Conservation (phyloP, 2,329 filamentous ascomycete species). For the Metarhizium robertsii region DNA sequence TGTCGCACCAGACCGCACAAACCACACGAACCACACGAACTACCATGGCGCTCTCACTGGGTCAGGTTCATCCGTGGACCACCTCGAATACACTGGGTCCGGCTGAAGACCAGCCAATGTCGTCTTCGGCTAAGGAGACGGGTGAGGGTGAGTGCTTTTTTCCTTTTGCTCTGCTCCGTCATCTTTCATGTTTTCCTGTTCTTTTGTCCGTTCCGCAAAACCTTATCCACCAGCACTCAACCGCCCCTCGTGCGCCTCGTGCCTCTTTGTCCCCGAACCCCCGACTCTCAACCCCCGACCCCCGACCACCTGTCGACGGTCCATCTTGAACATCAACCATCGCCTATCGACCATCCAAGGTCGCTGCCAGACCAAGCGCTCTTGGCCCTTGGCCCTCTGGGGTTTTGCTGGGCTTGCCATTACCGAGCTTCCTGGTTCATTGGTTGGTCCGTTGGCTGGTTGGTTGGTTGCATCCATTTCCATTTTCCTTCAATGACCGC, state of each 20-base stretch:
- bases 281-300: not conserved
- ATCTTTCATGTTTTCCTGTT: not conserved
- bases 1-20: not conserved
- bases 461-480: conserved; percentile 5
- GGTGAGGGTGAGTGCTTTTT: conserved; percentile 1
- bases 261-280: not conserved
- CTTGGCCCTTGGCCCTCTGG: no score
- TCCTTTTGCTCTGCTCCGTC: not conserved
- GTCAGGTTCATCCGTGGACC: conserved; percentile 2
- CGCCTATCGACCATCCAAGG: not conserved
- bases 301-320: not conserved
- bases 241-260: no score
- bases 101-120: conserved; percentile 1
- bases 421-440: not conserved
- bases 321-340: no score
- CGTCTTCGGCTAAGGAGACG: not conserved
- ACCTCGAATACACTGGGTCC: not conserved
- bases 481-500: not conserved
- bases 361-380: no score
- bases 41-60: conserved; percentile 6
- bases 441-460: not conserved
- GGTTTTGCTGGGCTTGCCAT: not conserved
- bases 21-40: not conserved
- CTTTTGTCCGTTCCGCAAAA: not conserved
- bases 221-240: no score